Conservation (phyloP, 2,329 filamentous ascomycete genomes). For the Shiraia bambusicola region DNA sequence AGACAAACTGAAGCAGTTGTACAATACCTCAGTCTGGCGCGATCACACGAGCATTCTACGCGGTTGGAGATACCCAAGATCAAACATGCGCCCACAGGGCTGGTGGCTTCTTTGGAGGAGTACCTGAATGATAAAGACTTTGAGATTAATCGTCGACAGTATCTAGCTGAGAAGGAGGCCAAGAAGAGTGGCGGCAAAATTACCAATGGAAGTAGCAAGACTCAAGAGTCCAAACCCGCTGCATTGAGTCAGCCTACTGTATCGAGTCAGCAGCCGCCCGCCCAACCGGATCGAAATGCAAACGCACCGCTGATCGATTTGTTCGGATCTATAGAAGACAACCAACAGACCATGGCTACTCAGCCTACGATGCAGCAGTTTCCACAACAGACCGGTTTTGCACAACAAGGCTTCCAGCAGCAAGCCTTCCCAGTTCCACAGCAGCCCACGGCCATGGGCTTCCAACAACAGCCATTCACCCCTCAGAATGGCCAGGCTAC, state of each 20-base stretch:
- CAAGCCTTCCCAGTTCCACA: conserved; percentile 44
- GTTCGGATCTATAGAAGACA: conserved; percentile 38
- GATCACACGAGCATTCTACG: conserved; percentile 89
- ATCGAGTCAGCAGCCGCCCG: conserved; percentile 23
- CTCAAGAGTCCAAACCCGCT: conserved; percentile 36
- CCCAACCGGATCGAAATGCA: conserved; percentile 17
- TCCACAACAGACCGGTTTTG: conserved; percentile 32
- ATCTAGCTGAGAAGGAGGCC: conserved; percentile 81
- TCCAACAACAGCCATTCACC: conserved; percentile 54
- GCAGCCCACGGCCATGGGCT: conserved; percentile 37
- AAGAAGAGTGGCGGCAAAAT: conserved; percentile 55
- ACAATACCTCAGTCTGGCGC: conserved; percentile 80
- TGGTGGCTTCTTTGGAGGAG: conserved; percentile 87
- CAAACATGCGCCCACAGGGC: conserved; percentile 92
- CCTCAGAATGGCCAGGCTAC: conserved; percentile 63
- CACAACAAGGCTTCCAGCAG: conserved; percentile 28
- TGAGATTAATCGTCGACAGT: conserved; percentile 88
- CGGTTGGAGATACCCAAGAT: conserved; percentile 93
- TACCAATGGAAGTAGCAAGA: conserved; percentile 41
- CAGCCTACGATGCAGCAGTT: conserved; percentile 40
- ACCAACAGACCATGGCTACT: conserved; percentile 39
- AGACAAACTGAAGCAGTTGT: conserved; percentile 92
- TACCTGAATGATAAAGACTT: conserved; percentile 95
- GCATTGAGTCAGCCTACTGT: conserved; percentile 23
- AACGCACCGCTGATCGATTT: conserved; percentile 39